These are phyloP conservation scores for Lactarius pseudohatsudake DNA, from an alignment of 768 basidiomycete species.

Conservation along the genomic window DNA sequence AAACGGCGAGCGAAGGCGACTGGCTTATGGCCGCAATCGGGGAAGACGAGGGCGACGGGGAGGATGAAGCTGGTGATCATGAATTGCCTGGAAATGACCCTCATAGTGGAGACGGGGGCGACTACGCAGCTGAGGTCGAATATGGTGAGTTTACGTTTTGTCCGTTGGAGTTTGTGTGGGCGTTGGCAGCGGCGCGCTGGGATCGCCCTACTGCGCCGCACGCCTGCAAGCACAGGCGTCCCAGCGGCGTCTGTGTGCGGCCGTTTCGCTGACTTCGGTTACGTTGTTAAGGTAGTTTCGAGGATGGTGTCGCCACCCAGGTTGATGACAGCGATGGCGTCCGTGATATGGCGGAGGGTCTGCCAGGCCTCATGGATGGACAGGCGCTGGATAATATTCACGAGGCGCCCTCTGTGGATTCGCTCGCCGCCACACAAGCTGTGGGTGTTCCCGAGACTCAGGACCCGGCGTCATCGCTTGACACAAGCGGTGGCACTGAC, in stretches of 20 bases:
- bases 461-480: constrained; percentile 15
- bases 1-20: constrained; percentile 70
- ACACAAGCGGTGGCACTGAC: constrained; percentile 19
- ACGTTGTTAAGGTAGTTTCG: constrained; percentile 50
- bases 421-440: constrained; percentile 22
- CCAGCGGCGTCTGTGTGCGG: constrained; percentile 35
- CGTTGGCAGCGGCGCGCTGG: constrained; percentile 34
- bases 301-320: constrained; percentile 37
- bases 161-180: constrained; percentile 34
- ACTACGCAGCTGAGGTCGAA: constrained; percentile 15
- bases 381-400: constrained; percentile 28
- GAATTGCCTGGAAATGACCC: constrained; percentile 18
- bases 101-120: constrained; percentile 17
- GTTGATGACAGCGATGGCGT: constrained; percentile 29
- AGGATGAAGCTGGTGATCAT: constrained; percentile 34
- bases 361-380: constrained; percentile 27
- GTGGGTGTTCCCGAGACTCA: constrained; percentile 21
- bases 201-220: constrained; percentile 30
- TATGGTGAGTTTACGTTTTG: constrained; percentile 37
- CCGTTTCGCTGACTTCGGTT: constrained; percentile 62
- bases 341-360: constrained; percentile 26
- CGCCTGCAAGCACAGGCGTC: constrained; percentile 27
- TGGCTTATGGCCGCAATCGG: constrained; percentile 90
- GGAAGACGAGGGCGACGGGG: constrained; percentile 60
- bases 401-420: constrained; percentile 24